Conservation (phyloP, 116 monocot genomes). For the Dioscorea cayenensis region DNA sequence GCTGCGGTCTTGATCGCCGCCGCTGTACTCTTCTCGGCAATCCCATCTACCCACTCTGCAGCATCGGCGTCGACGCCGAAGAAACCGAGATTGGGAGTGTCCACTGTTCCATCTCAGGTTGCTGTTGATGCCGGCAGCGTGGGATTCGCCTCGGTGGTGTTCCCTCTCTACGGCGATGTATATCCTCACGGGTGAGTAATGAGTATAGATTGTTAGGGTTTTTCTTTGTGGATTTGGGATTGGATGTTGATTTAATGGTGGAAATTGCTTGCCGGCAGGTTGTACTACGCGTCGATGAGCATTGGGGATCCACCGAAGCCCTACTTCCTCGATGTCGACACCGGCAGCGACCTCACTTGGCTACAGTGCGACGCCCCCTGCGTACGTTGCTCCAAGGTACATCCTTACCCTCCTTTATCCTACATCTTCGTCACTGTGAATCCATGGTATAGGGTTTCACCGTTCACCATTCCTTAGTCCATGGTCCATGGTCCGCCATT, state of each 20-base stretch:
- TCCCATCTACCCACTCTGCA: slow-evolving; percentile 10
- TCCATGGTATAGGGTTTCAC: not conserved
- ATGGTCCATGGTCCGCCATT: no score
- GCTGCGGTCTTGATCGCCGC: slow-evolving; percentile 4
- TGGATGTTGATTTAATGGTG: not conserved
- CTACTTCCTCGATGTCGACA: slow-evolving; percentile 91
- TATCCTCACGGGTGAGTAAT: slow-evolving; percentile 70
- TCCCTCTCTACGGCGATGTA: slow-evolving; percentile 74
- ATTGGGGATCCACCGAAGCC: slow-evolving; percentile 87
- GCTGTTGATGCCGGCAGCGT: not conserved
- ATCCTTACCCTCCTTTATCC: not conserved
- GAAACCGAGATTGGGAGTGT: slow-evolving; percentile 9
- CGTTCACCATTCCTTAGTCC: not conserved
- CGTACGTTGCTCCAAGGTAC: slow-evolving; percentile 64
- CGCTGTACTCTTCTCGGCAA: not conserved
- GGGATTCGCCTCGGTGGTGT: slow-evolving; percentile 44
- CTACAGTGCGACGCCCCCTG: slow-evolving; percentile 96
- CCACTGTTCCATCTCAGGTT: not conserved
- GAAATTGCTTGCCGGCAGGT: slow-evolving; percentile 20
- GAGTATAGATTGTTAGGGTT: not conserved
- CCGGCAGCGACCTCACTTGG: slow-evolving; percentile 99
- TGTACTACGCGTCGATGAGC: slow-evolving; percentile 58
- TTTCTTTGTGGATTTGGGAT: slow-evolving; percentile 4
- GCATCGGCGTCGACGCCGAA: not conserved
- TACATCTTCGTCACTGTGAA: not conserved